Evolutionary conservation across 2,329 filamentous ascomycete species (phyloP).

Genomic region (Lasiodiplodia sp.): DNA sequence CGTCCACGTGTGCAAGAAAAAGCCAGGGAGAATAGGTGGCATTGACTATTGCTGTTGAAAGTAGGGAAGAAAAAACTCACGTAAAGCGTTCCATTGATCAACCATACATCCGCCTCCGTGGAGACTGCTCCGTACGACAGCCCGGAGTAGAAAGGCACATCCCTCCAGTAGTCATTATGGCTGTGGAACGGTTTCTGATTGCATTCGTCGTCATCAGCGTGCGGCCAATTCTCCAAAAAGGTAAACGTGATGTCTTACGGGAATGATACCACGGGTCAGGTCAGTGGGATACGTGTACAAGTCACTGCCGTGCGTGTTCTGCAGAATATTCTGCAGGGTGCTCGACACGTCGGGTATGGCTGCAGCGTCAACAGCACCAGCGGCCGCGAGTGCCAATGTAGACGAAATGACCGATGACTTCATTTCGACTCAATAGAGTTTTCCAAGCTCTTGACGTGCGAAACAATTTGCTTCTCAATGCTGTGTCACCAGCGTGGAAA

Average conservation of each 20-base stretch:
- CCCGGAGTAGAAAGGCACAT: slow-evolving; percentile 58
- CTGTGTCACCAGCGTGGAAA: background rate
- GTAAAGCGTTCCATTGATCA: slow-evolving; percentile 63
- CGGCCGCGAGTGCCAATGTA: background rate
- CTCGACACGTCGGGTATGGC: slow-evolving; percentile 52
- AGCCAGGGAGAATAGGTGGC: background rate
- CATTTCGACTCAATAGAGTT: background rate
- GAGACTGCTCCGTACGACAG: slow-evolving; percentile 64
- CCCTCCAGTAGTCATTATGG: slow-evolving; percentile 68
- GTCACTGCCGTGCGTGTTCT: slow-evolving; percentile 58
- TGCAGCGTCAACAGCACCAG: slow-evolving; percentile 24
- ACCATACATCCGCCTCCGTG: slow-evolving; percentile 68
- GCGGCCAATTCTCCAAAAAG: background rate
- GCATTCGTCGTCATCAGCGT: background rate
- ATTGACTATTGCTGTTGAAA: background rate
- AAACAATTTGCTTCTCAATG: background rate
- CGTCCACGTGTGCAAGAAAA: background rate
- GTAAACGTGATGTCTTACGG: slow-evolving; percentile 40
- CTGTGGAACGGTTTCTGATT: slow-evolving; percentile 60
- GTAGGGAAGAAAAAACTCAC: slow-evolving; percentile 44
- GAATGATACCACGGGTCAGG: slow-evolving; percentile 66
- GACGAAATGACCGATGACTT: slow-evolving; percentile 5
- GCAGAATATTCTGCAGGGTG: slow-evolving; percentile 63
- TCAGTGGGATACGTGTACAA: slow-evolving; percentile 68
- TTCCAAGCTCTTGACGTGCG: background rate